Base-by-base conservation (phyloP, 2,329 filamentous ascomycete species). In the Aureobasidium vineae region DNA sequence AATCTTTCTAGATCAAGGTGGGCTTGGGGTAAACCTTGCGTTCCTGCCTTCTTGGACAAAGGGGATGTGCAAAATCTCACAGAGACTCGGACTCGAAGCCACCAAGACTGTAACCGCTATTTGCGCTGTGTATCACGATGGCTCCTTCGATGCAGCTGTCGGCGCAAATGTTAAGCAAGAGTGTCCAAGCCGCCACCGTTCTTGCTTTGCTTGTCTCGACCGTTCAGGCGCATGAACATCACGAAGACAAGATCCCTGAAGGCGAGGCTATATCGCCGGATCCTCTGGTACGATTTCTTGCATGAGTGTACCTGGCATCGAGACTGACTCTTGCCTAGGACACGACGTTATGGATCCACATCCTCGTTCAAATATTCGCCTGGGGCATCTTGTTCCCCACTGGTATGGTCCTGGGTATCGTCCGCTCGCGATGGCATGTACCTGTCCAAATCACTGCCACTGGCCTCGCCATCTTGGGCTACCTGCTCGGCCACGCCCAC, bases 321-420 rank as follows among this genome's bases (percentile, higher is more conserved):
- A 31, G 15, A 40, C 68, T 69, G 38, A 69, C 68, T 26, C n/a
- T 26, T 26, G 5, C 2, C 8, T 71, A 85, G 82, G 95, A 98
- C 77, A 84, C 88, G 49, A 91, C 88, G 73, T 79, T 99, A 86
- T 99, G 95, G 95, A 84, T 89, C 71, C 95, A 99, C 79, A 98
- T 99, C 74, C 84, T 97, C 68, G 78, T 96, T 53, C 93, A 97
- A 83, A 89, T 88, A 76, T 75, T 95, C 67, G 87, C 92, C 67
- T 98, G 96, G 82, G 95, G 95, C 69, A 83, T 99, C 71, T 86
- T 98, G 67, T 98, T 97, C 74, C 95, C 95, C 13, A 84, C 91
- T 19, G 95, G 95, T 72, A 98, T 99, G 94, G 92, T 98, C 49
- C 82, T 97, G 21, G 94, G 94, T 67, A 93, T 99, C 67, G 87